These are phyloP conservation scores for Trypethelium eluteriae DNA, from an alignment of 495 filamentous ascomycete species.

Conservation along the genomic window DNA sequence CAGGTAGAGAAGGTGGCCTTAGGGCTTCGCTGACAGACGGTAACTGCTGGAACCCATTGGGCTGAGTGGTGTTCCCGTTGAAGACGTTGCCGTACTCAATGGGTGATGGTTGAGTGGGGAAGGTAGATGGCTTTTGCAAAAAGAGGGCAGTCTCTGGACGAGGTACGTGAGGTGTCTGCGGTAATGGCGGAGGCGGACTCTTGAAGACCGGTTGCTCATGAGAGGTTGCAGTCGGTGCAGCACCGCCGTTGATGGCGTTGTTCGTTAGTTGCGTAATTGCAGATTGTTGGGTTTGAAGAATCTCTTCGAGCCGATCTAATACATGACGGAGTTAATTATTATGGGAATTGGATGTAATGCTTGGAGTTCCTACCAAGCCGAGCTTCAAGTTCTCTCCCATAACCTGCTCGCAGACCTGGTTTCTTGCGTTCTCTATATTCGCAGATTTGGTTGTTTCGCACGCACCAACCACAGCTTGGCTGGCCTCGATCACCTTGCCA, in stretches of 20 bases:
- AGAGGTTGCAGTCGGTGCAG: conserved; percentile 18
- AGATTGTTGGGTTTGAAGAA: conserved; percentile 34
- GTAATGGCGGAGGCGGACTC: conserved; percentile 19
- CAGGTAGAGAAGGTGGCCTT: conserved; percentile 7
- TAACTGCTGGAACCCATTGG: conserved; percentile 7
- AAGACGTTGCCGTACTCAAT: conserved; percentile 3
- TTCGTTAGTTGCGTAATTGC: conserved; percentile 32
- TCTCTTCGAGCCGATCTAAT: conserved; percentile 30
- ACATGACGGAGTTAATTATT: not conserved
- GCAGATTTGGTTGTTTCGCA: conserved; percentile 65
- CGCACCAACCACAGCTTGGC: conserved; percentile 83
- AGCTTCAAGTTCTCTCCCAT: conserved; percentile 80
- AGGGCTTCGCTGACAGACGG: not conserved
- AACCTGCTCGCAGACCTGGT: conserved; percentile 74
- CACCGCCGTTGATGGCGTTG: conserved; percentile 16
- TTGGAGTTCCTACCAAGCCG: conserved; percentile 46
- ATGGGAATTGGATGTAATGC: conserved; percentile 16
- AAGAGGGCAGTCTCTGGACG: conserved; percentile 57
- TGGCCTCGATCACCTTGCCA: conserved; percentile 54
- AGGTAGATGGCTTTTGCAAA: conserved; percentile 49
- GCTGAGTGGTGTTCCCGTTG: not conserved
- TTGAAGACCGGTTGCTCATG: conserved; percentile 25
- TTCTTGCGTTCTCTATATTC: conserved; percentile 84
- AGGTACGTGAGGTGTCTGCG: conserved; percentile 41
- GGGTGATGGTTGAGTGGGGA: conserved; percentile 12